Base-by-base conservation (phyloP, 768 basidiomycete genomes). In the Auricularia auricula-judae region DNA sequence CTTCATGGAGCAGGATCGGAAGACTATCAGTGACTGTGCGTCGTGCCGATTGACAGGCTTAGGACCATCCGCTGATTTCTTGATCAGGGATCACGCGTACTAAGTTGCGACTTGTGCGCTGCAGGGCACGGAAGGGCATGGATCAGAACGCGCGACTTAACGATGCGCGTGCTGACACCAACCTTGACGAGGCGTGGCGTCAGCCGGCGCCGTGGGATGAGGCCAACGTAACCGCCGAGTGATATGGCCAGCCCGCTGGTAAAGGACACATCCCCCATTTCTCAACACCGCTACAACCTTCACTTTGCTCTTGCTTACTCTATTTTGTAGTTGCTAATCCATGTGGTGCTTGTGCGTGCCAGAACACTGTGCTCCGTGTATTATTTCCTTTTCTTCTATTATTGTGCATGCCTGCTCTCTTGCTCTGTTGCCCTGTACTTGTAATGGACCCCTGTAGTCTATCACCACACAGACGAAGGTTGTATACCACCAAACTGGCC, bases 1-100 rank as follows among this genome's bases (percentile, higher is more conserved):
- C 2, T 92, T 87, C 74, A 82, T 86, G 82, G 89, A 90, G 62
- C 90, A 93, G 68, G 91, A 93, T 70, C 81, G 86, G 36, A 81
- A 83, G 47, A 91, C 88, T 3, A 90, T 92, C 60, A 82, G 84
- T 16, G 90, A 83, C 2, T 92, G 90, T 90, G 86, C 76, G 10
- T 34, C 16, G 64, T 63, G 43, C 64, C 18, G 51, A 65, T 54
- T 61, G 8, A 16, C 29, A 29, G 29, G 29, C 29, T 29, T 8
- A 21, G 56, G 62, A 47, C 29, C 69, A 61, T 51, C 16, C 18
- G 14, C 70, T 63, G 56, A 62, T 42, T 34, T 8, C 44, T 3
- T 21, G 0, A 59, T 16, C 65, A 90, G 88, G 90, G 90, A 91
- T 91, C 74, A 91, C 87, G 67, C 81, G 88, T 47, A 92, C 90